Evolutionary conservation across 83 land plant species (phyloP).

Genomic region (Diphasiastrum complanatum): DNA sequence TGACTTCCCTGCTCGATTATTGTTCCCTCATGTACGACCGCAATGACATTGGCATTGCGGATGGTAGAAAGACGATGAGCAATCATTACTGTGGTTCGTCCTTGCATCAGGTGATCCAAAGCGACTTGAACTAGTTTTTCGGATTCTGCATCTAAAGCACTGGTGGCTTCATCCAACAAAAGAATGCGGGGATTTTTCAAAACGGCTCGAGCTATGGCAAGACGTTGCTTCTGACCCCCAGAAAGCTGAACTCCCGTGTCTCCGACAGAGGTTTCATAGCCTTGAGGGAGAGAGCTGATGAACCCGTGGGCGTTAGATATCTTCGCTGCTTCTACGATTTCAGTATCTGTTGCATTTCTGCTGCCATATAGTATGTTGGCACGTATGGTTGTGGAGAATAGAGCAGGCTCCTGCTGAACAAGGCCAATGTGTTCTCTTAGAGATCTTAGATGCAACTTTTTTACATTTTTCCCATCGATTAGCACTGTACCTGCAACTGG

Average conservation of each 20-base stretch:
- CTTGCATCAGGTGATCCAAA: slow-evolving; percentile 15
- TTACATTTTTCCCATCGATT: slow-evolving; percentile 7
- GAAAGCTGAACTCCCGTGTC: slow-evolving; percentile 16
- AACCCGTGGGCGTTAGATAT: slow-evolving; percentile 18
- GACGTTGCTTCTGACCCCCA: slow-evolving; percentile 18
- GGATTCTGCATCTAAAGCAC: slow-evolving; percentile 13
- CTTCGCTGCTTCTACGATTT: slow-evolving; percentile 3
- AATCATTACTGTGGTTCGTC: slow-evolving; percentile 11
- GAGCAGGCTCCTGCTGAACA: slow-evolving; percentile 9
- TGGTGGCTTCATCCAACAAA: slow-evolving; percentile 19
- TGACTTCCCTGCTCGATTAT: slow-evolving; percentile 19
- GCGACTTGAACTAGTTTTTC: slow-evolving; percentile 11
- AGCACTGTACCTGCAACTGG: slow-evolving; percentile 1
- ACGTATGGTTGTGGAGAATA: slow-evolving; percentile 6
- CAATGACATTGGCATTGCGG: slow-evolving; percentile 19
- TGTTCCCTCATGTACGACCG: slow-evolving; percentile 13
- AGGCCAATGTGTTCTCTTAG: neutral
- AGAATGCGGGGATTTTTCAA: slow-evolving; percentile 3
- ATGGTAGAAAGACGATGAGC: slow-evolving; percentile 23
- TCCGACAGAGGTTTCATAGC: slow-evolving; percentile 10
- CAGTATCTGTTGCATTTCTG: slow-evolving; percentile 5
- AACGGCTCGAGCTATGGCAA: slow-evolving; percentile 16
- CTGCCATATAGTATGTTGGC: slow-evolving; percentile 10
- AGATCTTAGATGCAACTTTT: neutral
- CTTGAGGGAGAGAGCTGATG: slow-evolving; percentile 9